Base-by-base conservation (phyloP, 768 basidiomycete species). In the Rhodotorula paludigena region DNA sequence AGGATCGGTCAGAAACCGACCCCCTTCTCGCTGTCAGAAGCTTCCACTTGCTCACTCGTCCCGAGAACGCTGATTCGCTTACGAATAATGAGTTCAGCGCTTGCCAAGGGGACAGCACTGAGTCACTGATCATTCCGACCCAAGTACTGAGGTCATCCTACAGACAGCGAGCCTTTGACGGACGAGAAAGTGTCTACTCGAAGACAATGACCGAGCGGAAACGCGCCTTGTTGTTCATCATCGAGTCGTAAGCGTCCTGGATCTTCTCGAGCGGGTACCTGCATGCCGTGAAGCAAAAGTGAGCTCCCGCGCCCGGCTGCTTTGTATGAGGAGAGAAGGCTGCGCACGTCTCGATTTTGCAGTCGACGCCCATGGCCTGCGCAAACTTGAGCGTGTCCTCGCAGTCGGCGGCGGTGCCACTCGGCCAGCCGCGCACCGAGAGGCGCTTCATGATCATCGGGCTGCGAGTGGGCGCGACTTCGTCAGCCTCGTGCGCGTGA, bases 381-480 rank as follows among this genome's bases (percentile, higher is more conserved):
- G 73, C 71, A 23, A 74, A 74, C 36, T 36, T 30, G 64, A 75
- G 38, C 32, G 70, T 65, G 45, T 74, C 69, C 49, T 71, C 67
- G 32, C 25, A 30, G 39, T 68, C 68, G 28, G 44, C 41, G n/a
- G 73, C 45, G 1, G 47, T 44, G 36, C 53, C 53, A 2, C 60
- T 65, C 5, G 73, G 73, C 69, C 69, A 73, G 16, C 71, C 73
- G 18, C 58, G 59, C 32, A 75, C 39, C 21, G 63, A 63, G 28
- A 74, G 66, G n/a, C 73, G 68, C 57, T 74, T 74, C 23, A 14
- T 9, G 53, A 76, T 73, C 49, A 76, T 49, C 11, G 72, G 57
- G 55, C 61, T 62, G 56, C 12, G 15, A 12, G 30, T 3, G 28
- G 5, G 5, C 11, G n/a, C 14, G 48, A n/a, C n/a, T n/a, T n/a